A percentile compares a stretch with the other conserved stretches of the same genome.
Conservation (phyloP, 2,329 filamentous ascomycete species). For the Sarocladium brachiariae region DNA sequence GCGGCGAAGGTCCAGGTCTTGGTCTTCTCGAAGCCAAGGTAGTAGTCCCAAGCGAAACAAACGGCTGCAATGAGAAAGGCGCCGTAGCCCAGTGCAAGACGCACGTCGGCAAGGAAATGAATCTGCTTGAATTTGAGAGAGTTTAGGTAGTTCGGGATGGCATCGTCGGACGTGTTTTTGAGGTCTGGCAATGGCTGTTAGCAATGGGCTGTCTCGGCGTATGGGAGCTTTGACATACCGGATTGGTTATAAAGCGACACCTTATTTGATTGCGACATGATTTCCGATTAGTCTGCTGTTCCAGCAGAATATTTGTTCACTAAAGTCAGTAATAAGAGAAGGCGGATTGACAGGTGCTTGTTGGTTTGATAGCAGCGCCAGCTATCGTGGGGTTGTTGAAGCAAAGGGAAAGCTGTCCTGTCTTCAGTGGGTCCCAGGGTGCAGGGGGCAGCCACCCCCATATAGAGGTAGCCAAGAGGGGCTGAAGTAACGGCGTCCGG, state of each 20-base stretch:
- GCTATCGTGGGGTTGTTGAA: slow-evolving; percentile 10
- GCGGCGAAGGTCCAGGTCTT: slow-evolving; percentile 75
- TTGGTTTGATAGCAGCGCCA: background rate
- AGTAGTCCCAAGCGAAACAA: slow-evolving; percentile 89
- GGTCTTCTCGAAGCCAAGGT: slow-evolving; percentile 79
- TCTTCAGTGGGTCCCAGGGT: slow-evolving; percentile 9
- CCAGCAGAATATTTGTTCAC: background rate
- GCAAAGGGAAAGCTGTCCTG: slow-evolving; percentile 18
- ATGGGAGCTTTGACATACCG: slow-evolving; percentile 34
- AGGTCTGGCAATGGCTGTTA: slow-evolving; percentile 56
- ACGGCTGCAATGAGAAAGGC: slow-evolving; percentile 74
- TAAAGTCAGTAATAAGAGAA: background rate
- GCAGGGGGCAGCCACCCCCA: background rate
- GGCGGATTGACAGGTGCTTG: too few relatives aligned
- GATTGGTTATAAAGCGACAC: slow-evolving; percentile 62
- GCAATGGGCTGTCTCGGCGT: background rate
- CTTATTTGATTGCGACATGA: slow-evolving; percentile 39
- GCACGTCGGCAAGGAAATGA: slow-evolving; percentile 73
- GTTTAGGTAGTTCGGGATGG: slow-evolving; percentile 87
- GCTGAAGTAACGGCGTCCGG: slow-evolving; percentile 12
- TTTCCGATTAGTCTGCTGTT: slow-evolving; percentile 9
- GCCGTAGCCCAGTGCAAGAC: slow-evolving; percentile 73
- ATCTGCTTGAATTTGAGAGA: slow-evolving; percentile 78
- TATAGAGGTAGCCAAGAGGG: background rate
- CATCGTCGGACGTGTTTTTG: slow-evolving; percentile 94